Evolutionary conservation across 768 basidiomycete genomes (phyloP), one percentile per base, ranked within the genome.

Genomic region (Ephemerocybe angulata): DNA sequence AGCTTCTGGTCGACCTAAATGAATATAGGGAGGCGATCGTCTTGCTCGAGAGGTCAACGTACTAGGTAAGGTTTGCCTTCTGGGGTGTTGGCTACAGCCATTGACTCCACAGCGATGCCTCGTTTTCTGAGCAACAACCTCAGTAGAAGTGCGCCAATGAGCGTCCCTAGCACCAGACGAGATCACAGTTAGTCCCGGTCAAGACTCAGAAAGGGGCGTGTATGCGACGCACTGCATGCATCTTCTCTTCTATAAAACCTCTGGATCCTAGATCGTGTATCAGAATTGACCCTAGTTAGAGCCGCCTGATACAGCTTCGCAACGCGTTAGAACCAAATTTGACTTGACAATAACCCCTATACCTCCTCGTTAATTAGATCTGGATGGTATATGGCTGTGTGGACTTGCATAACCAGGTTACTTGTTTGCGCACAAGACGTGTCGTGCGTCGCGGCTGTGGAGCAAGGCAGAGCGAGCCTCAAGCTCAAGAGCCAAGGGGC

Each of bases 41-140:
- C 7, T 27, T 21, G 22, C 8, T 49, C 41, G 24, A 15, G 11
- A 40, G 44, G 27, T 29, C 40, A 41, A 77, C 85, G 65, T 62
- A 81, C 90, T 42, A 88, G 76, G 69, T 85, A 93, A 15, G 91
- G 90, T 67, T 93, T 93, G 30, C 87, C 86, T 25, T 80, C 69
- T 50, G 77, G 68, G 1, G 91, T 91, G 44, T 69, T 63, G 4
- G 70, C 73, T 61, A 93, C 83, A 4, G 69, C 61, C 71, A 88
- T 78, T 13, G 70, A 65, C 19, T 70, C 65, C 38, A 70, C 68
- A 15, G 75, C 57, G 4, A 87, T 62, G 19, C 85, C 88, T 43
- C 76, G 80, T 60, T 84, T 77, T 57, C 74, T 74, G 43, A 90
- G 77, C 60, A 88, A 71, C 52, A 78, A 72, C n/a, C 85, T 78